Base-by-base conservation (phyloP, 1,284 basidiomycete genomes). In the Ceratobasidium sp. region DNA sequence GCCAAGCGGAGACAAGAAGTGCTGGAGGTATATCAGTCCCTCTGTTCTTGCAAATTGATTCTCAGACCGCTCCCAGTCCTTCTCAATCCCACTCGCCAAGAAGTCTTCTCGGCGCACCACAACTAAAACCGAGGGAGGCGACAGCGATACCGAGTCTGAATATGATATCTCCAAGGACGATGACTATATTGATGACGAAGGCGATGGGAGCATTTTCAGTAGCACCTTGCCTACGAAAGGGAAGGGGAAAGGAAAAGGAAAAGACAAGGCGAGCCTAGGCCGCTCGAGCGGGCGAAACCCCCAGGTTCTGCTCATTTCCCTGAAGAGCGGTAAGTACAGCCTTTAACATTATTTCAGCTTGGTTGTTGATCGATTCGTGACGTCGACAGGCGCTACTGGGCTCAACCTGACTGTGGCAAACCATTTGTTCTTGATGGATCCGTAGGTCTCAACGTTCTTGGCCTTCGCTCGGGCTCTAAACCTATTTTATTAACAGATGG, bases 351-450 rank as follows among this genome's bases (percentile, higher is more conserved):
- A 9, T 36, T 6, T 7, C 33, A 36, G 18, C 33, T 16, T 33
- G n/a, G 3, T 46, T n/a, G 18, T 46, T 42, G 49, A 46, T 12
- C 1, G 16, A 46, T 49, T 28, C 28, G 51, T n/a, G 36, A 11
- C 8, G 12, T 46, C 6, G 38, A 81, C 81, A 2, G 83, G 83
- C 16, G 93, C 94, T 1, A 84, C 95, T 28, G 94, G 94, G 3
- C 82, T 96, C 70, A 96, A 96, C 79, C 81, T 96, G 74, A 96
- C 94, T 0, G 91, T 92, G 16, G 94, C 94, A 0, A 95, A 94
- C 77, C 92, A 95, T 78, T 92, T 96, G 0, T 94, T 92, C 78
- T 80, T 96, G 88, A 93, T 93, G 87, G 94, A 96, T 79, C 94
- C 94, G 48, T 62, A 44, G 56, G 48, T 71, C 2, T 12, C 6